These are phyloP conservation scores for Saccharum officinarum DNA, from an alignment of 176 grass and related monocot species.

Conservation along the genomic window DNA sequence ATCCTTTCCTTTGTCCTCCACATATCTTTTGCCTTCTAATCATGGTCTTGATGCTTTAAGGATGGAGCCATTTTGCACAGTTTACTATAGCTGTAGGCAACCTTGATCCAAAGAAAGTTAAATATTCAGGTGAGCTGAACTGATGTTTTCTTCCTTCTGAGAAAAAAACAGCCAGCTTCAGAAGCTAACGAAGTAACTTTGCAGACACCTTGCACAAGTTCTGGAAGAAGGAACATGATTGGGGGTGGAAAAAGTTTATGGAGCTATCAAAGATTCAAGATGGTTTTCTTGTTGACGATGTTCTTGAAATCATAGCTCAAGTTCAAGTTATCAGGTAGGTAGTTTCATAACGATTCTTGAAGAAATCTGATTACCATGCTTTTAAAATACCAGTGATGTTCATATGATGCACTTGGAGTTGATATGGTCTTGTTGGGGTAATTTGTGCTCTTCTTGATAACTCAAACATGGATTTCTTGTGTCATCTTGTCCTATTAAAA, in stretches of 20 bases:
- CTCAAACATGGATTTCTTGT: slow-evolving; percentile 8
- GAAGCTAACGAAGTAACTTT: slow-evolving; percentile 50
- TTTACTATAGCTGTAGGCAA: slow-evolving; percentile 96
- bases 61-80: slow-evolving; percentile 97
- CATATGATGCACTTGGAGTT: background rate
- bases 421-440: background rate
- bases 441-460: slow-evolving; percentile 22
- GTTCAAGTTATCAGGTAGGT: slow-evolving; percentile 96
- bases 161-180: slow-evolving; percentile 27
- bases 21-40: background rate
- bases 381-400: slow-evolving; percentile 1
- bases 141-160: slow-evolving; percentile 14
- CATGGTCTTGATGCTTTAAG: slow-evolving; percentile 47
- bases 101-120: slow-evolving; percentile 96
- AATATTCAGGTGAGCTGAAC: slow-evolving; percentile 77
- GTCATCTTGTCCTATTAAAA: background rate
- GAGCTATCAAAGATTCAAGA: slow-evolving; percentile 93
- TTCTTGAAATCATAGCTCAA: slow-evolving; percentile 91
- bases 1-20: slow-evolving; percentile 22
- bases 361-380: background rate
- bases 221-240: slow-evolving; percentile 99
- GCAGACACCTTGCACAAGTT: slow-evolving; percentile 93
- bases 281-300: slow-evolving; percentile 89
- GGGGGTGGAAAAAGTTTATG: slow-evolving; percentile 99
- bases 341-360: background rate